Evolutionary conservation across 768 basidiomycete genomes (phyloP).

Genomic region (Cyclocybe cylindracea): DNA sequence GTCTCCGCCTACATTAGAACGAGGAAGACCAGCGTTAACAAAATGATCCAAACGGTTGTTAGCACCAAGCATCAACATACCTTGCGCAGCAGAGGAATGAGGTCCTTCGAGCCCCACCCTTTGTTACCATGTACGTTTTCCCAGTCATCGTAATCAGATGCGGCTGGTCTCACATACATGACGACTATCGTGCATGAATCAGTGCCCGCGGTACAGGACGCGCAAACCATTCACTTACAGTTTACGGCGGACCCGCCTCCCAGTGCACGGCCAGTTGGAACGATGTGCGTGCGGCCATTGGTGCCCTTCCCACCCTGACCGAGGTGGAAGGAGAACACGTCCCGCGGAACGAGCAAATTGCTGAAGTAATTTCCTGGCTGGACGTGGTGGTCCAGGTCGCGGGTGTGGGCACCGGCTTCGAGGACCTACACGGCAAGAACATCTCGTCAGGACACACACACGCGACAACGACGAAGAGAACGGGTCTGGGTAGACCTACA

Average conservation of each 20-base stretch:
- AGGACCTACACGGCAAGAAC: slow-evolving; percentile 35
- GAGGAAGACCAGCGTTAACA: neutral
- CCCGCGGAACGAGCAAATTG: slow-evolving; percentile 39
- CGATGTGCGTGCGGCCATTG: slow-evolving; percentile 44
- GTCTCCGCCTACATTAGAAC: slow-evolving; percentile 37
- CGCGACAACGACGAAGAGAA: neutral
- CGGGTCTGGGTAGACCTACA: slow-evolving; percentile 21
- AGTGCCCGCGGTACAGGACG: neutral
- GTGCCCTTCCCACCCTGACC: slow-evolving; percentile 40
- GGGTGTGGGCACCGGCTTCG: slow-evolving; percentile 57
- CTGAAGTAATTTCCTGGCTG: slow-evolving; percentile 55
- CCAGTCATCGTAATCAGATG: slow-evolving; percentile 72
- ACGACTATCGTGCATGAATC: slow-evolving; percentile 31
- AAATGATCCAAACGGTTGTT: neutral
- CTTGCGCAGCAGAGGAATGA: slow-evolving; percentile 62
- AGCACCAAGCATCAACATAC: slow-evolving; percentile 25
- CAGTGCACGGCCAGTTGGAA: slow-evolving; percentile 49
- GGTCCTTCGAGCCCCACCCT: slow-evolving; percentile 59
- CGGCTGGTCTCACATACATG: slow-evolving; percentile 58
- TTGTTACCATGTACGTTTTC: slow-evolving; percentile 47
- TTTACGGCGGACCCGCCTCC: slow-evolving; percentile 69
- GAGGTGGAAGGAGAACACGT: slow-evolving; percentile 46
- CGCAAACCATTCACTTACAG: slow-evolving; percentile 34
- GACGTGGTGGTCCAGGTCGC: slow-evolving; percentile 44
- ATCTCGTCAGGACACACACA: neutral